Conservation (phyloP, 73 alveolate species). For the Paramecium primaurelia region DNA sequence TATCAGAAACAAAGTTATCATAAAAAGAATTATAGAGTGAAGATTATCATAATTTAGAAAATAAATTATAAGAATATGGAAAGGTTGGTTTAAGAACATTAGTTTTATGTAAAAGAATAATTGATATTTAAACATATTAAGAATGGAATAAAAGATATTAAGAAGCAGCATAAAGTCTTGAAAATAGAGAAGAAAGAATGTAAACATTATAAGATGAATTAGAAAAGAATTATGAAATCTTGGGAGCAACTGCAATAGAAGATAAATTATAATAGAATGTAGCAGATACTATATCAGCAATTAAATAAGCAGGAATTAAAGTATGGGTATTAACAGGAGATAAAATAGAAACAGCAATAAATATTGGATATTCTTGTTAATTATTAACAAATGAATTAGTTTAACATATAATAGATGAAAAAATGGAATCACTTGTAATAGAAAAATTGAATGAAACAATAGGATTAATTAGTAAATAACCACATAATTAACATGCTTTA, state of each 20-base stretch:
- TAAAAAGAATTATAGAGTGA: neutral
- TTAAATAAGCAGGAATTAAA: constrained; percentile 83
- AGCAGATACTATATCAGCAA: constrained; percentile 70
- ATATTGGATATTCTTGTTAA: constrained; percentile 88
- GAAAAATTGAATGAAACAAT: constrained; percentile 67
- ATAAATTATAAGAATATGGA: constrained; percentile 50
- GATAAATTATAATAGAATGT: constrained; percentile 94
- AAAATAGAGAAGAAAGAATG: constrained; percentile 77
- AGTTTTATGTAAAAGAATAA: constrained; percentile 71
- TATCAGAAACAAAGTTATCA: neutral
- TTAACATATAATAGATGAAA: constrained; percentile 68
- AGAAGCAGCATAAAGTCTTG: constrained; percentile 63
- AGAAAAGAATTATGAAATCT: constrained; percentile 78
- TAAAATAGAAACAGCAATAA: constrained; percentile 96
- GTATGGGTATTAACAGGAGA: constrained; percentile 98
- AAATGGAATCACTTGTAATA: constrained; percentile 60
- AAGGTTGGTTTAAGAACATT: constrained; percentile 78
- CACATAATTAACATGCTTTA: constrained; percentile 10
- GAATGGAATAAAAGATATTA: constrained; percentile 72
- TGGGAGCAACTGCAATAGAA: constrained; percentile 98
- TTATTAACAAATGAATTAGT: constrained; percentile 81
- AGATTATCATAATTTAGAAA: constrained; percentile 22
- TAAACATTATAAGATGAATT: constrained; percentile 77
- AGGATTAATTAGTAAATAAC: constrained; percentile 35
- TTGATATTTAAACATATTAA: constrained; percentile 72